Base-by-base conservation (phyloP, 306 rosid species). In the Cucurbita maxima region DNA sequence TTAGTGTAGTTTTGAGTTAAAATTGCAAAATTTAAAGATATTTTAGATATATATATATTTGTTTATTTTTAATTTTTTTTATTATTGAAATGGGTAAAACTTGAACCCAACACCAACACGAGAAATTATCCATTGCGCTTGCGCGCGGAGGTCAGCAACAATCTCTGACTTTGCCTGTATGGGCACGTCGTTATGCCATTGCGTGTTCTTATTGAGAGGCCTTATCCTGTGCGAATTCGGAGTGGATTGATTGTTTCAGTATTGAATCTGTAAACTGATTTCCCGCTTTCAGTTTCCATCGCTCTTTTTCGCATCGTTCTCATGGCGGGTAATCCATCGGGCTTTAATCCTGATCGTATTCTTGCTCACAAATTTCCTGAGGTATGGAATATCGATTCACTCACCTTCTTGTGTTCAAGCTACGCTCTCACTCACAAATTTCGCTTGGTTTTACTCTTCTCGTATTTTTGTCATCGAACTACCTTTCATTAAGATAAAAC, bases 301-400 rank as follows among this genome's bases (percentile, higher is more conserved):
- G 25, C 25, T 22, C 25, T 22, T 22, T 37, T n/a, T n/a, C 13
- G 22, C 59, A 14, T 58, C 25, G 47, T n/a, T 22, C 51, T 18
- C 54, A 77, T 74, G 71, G 86, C 95, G 81, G 83, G 76, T 6
- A 79, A 18, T 71, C 2, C 81, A 76, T 75, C 86, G 18, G 77
- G 74, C 52, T 84, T 87, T 78, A 86, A 91, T 74, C 89, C 97
- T 57, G 73, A 78, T 47, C 82, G 74, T 57, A 72, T 88, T 44
- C 62, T 82, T 70, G 82, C 97, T 79, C 86, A 83, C 85, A 84
- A 86, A 74, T 91, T 81, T 78, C 92, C 92, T 0, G 87, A 94
- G 89, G 99, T 92, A n/a, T n/a, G 58, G 5, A n/a, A 59, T 61
- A 1, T 38, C 4, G 30, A 9, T n/a, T 62, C 50, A n/a, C 30